Evolutionary conservation across 2,329 filamentous ascomycete species (phyloP), one percentile per base, ranked within the genome.

Genomic region (Botrytis squamosa): DNA sequence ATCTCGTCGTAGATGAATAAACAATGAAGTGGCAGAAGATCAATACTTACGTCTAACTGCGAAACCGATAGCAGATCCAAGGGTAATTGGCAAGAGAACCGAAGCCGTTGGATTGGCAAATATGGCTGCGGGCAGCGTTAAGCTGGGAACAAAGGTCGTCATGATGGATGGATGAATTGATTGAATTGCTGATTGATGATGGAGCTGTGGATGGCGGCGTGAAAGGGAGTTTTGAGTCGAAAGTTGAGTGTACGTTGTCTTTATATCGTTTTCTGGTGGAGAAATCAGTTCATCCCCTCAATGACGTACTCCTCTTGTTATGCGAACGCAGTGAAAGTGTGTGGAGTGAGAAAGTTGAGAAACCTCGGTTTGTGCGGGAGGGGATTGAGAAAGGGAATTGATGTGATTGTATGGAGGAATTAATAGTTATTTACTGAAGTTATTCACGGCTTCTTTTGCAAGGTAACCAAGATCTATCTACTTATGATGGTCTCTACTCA

Each of bases 91-190:
- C 1, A 97, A 85, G 57, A 97, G 87, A 75, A 96, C 89, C 29
- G 93, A 92, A 42, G 88, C 86, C 12, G 92, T 90, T 7, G 93
- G 89, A 81, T 88, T 90, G 79, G 89, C 86, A 82, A 97, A 95
- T 76, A 95, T 83, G 77, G 88, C 85, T 65, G 87, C 84, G 3
- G 94, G 93, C 29, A 97, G 86, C 36, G 92, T 94, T 76, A 97
- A 83, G 57, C 89, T 90, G n/a, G 92, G 90, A 75, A 96, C 89
- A 82, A 92, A 92, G 75, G 92, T 90, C 18, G 92, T 95, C 93
- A 96, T 97, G 63, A 75, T 86, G 33, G 46, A n/a, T 52, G 64
- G 46, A 22, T 55, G 65, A 12, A 40, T 22, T 20, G 49, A 33
- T 36, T n/a, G n/a, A 20, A 20, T 7, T 52, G 44, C 44, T 70